A percentile compares a stretch with the other conserved stretches of the same genome.
Evolutionary conservation across 2,329 filamentous ascomycete species (phyloP).

Genomic region (Penicillium sp.): DNA sequence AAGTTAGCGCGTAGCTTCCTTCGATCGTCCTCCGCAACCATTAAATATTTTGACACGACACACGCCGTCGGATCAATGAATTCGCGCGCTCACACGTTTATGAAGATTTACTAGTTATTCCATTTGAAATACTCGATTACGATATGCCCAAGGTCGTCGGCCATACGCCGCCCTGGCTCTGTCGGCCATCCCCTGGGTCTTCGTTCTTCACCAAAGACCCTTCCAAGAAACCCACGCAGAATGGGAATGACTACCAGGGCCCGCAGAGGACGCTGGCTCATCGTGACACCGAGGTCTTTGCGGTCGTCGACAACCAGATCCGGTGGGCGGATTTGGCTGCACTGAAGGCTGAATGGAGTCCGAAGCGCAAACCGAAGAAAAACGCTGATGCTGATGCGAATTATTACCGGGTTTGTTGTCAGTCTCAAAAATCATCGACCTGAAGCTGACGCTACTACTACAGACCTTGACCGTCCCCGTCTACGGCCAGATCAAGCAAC

Average conservation of each 20-base stretch:
- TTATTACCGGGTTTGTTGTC: conserved; percentile 27
- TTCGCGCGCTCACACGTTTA: background rate
- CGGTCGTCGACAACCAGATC: conserved; percentile 82
- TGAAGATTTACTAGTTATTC: background rate
- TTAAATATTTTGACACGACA: background rate
- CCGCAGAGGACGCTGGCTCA: conserved; percentile 66
- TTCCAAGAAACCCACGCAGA: conserved; percentile 34
- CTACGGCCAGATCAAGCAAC: conserved; percentile 77
- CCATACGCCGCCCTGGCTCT: conserved; percentile 85
- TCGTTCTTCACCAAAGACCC: conserved; percentile 64
- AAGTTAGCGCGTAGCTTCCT: conserved; percentile 5
- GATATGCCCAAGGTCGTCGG: conserved; percentile 80
- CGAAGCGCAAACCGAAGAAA: conserved; percentile 29
- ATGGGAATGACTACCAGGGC: conserved; percentile 29
- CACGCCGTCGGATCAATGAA: background rate
- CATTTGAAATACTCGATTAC: background rate
- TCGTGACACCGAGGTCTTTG: conserved; percentile 82
- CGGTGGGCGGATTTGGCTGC: conserved; percentile 83
- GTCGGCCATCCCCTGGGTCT: conserved; percentile 70
- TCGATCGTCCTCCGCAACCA: background rate
- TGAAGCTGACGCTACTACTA: conserved; percentile 13
- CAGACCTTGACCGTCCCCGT: conserved; percentile 74
- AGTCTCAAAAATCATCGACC: background rate
- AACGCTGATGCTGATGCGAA: conserved; percentile 31
- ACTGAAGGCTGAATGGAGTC: conserved; percentile 63